A percentile compares a stretch with the other conserved stretches of the same genome.
phyloP scores from a whole-genome alignment of 1,139 yeast species.

The Taphrina betulina region DNA sequence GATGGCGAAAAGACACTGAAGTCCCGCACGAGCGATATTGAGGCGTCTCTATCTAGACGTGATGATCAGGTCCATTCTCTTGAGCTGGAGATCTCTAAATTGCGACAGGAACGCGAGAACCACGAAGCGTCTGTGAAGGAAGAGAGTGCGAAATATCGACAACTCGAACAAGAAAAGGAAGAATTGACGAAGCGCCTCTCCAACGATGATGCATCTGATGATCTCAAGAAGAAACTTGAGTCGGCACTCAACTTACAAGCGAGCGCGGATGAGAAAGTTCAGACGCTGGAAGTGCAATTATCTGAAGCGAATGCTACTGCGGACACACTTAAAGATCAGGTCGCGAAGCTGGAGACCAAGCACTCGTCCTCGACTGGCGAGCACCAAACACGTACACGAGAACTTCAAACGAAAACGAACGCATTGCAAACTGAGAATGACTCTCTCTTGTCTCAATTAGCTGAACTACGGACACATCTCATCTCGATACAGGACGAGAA shows the following conservation, averaged over 20 bases:
- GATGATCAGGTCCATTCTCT: conserved; percentile 15
- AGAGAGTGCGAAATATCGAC: neutral
- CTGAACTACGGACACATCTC: conserved; percentile 22
- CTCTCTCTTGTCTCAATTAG: conserved; percentile 7
- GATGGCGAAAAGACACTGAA: neutral
- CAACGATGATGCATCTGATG: neutral
- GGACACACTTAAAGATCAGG: neutral
- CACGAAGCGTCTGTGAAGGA: neutral
- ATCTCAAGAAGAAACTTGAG: neutral
- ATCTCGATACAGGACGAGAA: conserved; percentile 29
- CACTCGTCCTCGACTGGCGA: neutral
- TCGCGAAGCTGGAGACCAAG: neutral
- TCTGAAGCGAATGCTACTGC: neutral
- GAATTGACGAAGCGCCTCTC: neutral
- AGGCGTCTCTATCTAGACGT: conserved; percentile 2
- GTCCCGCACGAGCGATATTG: conserved; percentile 1
- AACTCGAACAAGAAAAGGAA: neutral
- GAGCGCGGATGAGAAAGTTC: neutral
- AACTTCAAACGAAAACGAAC: conserved; percentile 9
- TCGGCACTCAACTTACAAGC: conserved; percentile 1
- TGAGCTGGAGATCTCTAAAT: conserved; percentile 12
- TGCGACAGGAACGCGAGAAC: conserved; percentile 2
- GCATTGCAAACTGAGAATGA: conserved; percentile 26
- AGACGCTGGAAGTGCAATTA: neutral
- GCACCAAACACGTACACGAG: conserved; percentile 3